phyloP scores from a whole-genome alignment of 2,329 filamentous ascomycete species.

The Bipolaris gigantea region DNA sequence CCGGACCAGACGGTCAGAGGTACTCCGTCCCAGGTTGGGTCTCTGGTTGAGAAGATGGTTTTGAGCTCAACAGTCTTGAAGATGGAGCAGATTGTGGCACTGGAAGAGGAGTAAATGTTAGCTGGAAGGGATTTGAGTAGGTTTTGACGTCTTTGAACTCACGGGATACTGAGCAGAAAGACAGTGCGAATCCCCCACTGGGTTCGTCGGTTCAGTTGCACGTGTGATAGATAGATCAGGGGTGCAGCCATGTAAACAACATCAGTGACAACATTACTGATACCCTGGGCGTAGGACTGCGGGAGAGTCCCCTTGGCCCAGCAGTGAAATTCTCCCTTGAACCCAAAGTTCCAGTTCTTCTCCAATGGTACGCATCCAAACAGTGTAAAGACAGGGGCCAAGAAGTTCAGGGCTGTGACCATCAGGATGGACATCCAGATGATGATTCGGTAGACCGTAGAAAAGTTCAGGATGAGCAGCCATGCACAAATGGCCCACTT shows the following conservation, averaged over 20 bases:
- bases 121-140: background rate
- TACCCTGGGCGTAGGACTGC: slow-evolving; percentile 31
- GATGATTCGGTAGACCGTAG: slow-evolving; percentile 26
- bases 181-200: slow-evolving; percentile 35
- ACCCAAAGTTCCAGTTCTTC: slow-evolving; percentile 31
- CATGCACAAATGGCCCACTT: slow-evolving; percentile 39
- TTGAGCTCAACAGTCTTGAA: slow-evolving; percentile 35
- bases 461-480: slow-evolving; percentile 35
- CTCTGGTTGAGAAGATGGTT: slow-evolving; percentile 21
- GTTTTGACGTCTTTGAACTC: slow-evolving; percentile 4
- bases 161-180: slow-evolving; percentile 36
- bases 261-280: slow-evolving; percentile 36
- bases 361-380: slow-evolving; percentile 34
- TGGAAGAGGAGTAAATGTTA: slow-evolving; percentile 4
- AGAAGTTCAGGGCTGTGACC: slow-evolving; percentile 32
- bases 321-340: slow-evolving; percentile 20
- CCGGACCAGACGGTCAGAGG: slow-evolving; percentile 31
- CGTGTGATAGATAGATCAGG: slow-evolving; percentile 29
- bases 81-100: slow-evolving; percentile 33
- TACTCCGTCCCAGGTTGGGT: slow-evolving; percentile 33
- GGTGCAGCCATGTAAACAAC: slow-evolving; percentile 34
- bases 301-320: slow-evolving; percentile 26
- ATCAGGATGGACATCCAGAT: slow-evolving; percentile 35
- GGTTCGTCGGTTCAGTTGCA: slow-evolving; percentile 29
- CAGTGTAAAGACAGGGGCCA: slow-evolving; percentile 27